Evolutionary conservation across 257 asterid species (phyloP).

Genomic region (Nicotiana otophora): DNA sequence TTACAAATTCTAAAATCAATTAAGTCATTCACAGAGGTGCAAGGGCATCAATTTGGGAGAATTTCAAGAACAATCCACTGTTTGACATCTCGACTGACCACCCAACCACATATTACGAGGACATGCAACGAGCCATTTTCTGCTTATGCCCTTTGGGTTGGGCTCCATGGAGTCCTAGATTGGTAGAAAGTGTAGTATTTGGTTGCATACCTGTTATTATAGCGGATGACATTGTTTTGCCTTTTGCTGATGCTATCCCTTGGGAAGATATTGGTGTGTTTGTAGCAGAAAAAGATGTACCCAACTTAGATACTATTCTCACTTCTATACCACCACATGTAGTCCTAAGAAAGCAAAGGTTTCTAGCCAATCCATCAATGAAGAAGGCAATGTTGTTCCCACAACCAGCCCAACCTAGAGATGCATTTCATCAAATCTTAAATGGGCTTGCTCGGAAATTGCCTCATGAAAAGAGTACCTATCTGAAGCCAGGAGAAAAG

Average conservation of each 20-base stretch:
- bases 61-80: constrained; percentile 77
- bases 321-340: constrained; percentile 65
- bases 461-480: constrained; percentile 45
- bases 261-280: constrained; percentile 91
- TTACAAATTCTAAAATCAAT: too few species aligned
- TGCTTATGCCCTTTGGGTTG: constrained; percentile 87
- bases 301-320: constrained; percentile 64
- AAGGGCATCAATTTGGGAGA: constrained; percentile 86
- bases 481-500: constrained; percentile 49
- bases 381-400: constrained; percentile 91
- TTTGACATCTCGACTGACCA: constrained; percentile 83
- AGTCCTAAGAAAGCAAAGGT: constrained; percentile 64
- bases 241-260: constrained; percentile 85
- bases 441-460: constrained; percentile 52
- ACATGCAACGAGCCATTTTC: constrained; percentile 77
- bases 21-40: constrained; percentile 55
- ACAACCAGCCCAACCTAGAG: constrained; percentile 67
- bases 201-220: constrained; percentile 87
- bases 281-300: constrained; percentile 73
- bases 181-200: constrained; percentile 77
- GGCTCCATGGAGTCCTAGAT: constrained; percentile 97
- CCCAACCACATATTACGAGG: constrained; percentile 80
- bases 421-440: constrained; percentile 49
- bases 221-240: constrained; percentile 76
- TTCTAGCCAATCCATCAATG: constrained; percentile 85